These are phyloP conservation scores for Drechslerella dactyloides DNA, from an alignment of 2,329 filamentous ascomycete species.

Conservation along the genomic window DNA sequence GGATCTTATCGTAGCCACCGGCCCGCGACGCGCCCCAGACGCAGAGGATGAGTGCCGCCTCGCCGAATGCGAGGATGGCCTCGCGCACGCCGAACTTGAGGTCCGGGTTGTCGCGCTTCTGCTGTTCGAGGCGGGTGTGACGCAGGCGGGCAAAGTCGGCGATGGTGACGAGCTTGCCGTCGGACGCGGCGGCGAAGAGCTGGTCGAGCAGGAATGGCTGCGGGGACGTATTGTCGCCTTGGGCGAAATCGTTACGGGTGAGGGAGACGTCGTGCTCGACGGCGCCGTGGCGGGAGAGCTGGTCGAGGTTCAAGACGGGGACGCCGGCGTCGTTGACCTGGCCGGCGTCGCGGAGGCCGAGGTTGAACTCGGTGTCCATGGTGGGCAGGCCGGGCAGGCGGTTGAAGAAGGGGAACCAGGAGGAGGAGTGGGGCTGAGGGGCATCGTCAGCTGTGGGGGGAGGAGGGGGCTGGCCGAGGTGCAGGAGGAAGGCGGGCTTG, in stretches of 20 bases:
- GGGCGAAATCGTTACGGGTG: slow-evolving; percentile 53
- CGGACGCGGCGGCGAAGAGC: slow-evolving; percentile 51
- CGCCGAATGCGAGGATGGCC: slow-evolving; percentile 50
- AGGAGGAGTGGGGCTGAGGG: too few relatives aligned
- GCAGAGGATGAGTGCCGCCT: slow-evolving; percentile 47
- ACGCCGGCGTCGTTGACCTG: slow-evolving; percentile 50
- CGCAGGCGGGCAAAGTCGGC: slow-evolving; percentile 49
- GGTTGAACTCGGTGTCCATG: slow-evolving; percentile 15
- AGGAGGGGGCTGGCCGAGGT: slow-evolving; percentile 1
- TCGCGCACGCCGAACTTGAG: slow-evolving; percentile 49
- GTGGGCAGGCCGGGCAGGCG: slow-evolving; percentile 31
- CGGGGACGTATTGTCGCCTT: slow-evolving; percentile 55
- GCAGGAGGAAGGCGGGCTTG: slow-evolving; percentile 30
- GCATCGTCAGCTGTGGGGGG: not conserved
- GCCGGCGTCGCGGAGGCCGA: slow-evolving; percentile 33
- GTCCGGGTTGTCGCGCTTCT: slow-evolving; percentile 28
- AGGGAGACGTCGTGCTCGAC: slow-evolving; percentile 58
- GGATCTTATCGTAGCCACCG: slow-evolving; percentile 34
- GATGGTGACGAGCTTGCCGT: slow-evolving; percentile 50
- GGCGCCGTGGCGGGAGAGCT: slow-evolving; percentile 56
- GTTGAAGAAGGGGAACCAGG: slow-evolving; percentile 33
- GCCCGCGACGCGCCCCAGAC: slow-evolving; percentile 31
- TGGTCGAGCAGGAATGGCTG: slow-evolving; percentile 54
- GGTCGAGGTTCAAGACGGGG: slow-evolving; percentile 55
- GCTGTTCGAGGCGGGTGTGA: slow-evolving; percentile 18